Percentiles rank a stretch among this genome's conserved stretches.
Evolutionary conservation across 2,329 filamentous ascomycete species (phyloP).

Genomic region (Lachnellula occidentalis): DNA sequence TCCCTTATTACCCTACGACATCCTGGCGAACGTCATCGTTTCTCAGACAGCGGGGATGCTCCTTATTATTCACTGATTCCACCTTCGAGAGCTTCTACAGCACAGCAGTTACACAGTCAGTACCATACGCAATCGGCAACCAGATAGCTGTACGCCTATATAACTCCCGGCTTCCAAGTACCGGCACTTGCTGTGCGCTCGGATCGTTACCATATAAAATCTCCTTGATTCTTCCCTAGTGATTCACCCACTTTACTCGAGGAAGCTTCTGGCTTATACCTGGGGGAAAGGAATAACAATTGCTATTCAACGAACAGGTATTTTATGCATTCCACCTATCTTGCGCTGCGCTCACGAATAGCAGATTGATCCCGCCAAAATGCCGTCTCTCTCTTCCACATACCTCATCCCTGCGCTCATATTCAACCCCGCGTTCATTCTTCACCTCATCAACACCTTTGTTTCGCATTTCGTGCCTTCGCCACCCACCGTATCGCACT

Average conservation of each 20-base stretch:
- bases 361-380: conserved; percentile 11
- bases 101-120: too few relatives aligned
- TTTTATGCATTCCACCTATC: not conserved
- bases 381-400: conserved; percentile 23
- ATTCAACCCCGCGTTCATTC: conserved; percentile 35
- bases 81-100: too few relatives aligned
- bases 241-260: not conserved
- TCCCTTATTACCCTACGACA: conserved; percentile 2
- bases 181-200: too few relatives aligned
- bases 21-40: conserved; percentile 9
- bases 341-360: not conserved
- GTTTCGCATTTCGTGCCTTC: conserved; percentile 32
- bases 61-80: too few relatives aligned
- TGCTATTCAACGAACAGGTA: not conserved
- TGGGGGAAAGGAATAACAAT: not conserved
- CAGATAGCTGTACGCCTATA: too few relatives aligned
- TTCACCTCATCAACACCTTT: conserved; percentile 36
- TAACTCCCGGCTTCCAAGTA: too few relatives aligned
- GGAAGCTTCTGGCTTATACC: not conserved
- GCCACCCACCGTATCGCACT: conserved; percentile 23
- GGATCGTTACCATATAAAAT: not conserved
- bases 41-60: conserved; percentile 6
- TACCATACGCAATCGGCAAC: too few relatives aligned
- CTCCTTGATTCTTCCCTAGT: not conserved
- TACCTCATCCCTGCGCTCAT: conserved; percentile 34